Conservation (phyloP, 345 rosid genomes). For the Aquilaria sinensis region DNA sequence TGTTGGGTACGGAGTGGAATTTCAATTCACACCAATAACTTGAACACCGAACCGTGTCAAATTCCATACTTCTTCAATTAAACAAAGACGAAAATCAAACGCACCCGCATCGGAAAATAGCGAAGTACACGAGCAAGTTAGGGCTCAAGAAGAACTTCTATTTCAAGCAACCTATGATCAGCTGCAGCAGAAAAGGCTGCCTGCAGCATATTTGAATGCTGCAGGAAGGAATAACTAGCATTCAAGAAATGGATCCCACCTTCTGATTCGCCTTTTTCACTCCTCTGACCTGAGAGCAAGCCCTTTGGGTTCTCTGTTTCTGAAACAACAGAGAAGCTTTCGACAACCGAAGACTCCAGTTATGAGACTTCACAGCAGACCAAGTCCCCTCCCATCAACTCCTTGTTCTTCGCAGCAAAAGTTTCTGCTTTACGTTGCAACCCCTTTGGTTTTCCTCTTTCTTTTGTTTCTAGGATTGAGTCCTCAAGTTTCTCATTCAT, state of each 20-base stretch:
- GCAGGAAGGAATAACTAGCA: conserved; percentile 1
- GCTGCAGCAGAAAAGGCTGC: background rate
- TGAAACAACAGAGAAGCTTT: background rate
- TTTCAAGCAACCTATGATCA: no score
- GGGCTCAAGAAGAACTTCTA: no score
- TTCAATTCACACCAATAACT: no score
- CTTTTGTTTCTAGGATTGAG: background rate
- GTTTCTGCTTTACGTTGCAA: background rate
- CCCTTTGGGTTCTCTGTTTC: background rate
- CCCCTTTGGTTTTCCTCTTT: background rate
- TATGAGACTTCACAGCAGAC: background rate
- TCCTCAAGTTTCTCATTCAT: background rate
- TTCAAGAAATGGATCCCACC: background rate
- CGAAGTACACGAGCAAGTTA: no score
- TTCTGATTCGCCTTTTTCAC: background rate
- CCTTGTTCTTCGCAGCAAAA: background rate
- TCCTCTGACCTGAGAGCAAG: no score
- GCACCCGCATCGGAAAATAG: no score
- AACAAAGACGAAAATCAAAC: no score
- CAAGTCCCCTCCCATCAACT: background rate
- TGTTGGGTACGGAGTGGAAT: no score
- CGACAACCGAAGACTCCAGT: background rate
- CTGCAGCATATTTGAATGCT: background rate
- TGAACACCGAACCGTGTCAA: no score
- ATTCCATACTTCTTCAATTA: no score